phyloP scores from a whole-genome alignment of 305 asterid species.

The Caryopteris hybrid region DNA sequence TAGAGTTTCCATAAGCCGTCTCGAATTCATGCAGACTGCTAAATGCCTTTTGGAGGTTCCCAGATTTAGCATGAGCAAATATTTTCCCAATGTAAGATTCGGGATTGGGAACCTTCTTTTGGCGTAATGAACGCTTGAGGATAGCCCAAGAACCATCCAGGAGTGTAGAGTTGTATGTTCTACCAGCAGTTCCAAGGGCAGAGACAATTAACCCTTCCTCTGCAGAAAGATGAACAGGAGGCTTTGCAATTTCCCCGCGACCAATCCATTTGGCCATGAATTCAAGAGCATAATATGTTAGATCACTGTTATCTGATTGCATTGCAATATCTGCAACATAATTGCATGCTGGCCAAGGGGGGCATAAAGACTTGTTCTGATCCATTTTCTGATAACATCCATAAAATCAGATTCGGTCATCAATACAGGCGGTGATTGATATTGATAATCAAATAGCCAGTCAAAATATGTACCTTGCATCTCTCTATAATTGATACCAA shows the following conservation, averaged over 20 bases:
- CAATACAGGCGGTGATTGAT: slow-evolving; percentile 6
- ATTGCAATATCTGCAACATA: slow-evolving; percentile 62
- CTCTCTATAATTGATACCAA: slow-evolving; percentile 67
- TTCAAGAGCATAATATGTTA: slow-evolving; percentile 61
- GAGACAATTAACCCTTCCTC: slow-evolving; percentile 72
- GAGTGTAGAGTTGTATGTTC: slow-evolving; percentile 64
- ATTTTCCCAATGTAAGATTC: slow-evolving; percentile 70
- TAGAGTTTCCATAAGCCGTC: slow-evolving; percentile 45
- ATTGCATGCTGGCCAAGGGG: slow-evolving; percentile 70
- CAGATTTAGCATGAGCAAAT: slow-evolving; percentile 59
- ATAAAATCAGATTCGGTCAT: slow-evolving; percentile 14
- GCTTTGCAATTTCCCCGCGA: slow-evolving; percentile 58
- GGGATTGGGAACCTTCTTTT: slow-evolving; percentile 55
- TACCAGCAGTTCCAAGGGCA: slow-evolving; percentile 82
- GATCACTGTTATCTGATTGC: slow-evolving; percentile 57
- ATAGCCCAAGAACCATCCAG: slow-evolving; percentile 83
- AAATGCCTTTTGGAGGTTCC: slow-evolving; percentile 75
- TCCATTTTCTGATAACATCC: slow-evolving; percentile 66
- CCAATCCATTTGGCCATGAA: slow-evolving; percentile 80
- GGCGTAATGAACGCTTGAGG: slow-evolving; percentile 71
- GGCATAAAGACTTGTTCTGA: slow-evolving; percentile 64
- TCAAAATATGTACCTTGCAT: slow-evolving; percentile 68
- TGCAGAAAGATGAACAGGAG: slow-evolving; percentile 47
- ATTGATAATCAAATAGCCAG: slow-evolving; percentile 9
- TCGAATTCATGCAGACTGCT: slow-evolving; percentile 80